A percentile compares a stretch with the other conserved stretches of the same genome.
These are phyloP conservation scores for Penicillium alfredii DNA, from an alignment of 495 filamentous ascomycete species.

Conservation along the genomic window DNA sequence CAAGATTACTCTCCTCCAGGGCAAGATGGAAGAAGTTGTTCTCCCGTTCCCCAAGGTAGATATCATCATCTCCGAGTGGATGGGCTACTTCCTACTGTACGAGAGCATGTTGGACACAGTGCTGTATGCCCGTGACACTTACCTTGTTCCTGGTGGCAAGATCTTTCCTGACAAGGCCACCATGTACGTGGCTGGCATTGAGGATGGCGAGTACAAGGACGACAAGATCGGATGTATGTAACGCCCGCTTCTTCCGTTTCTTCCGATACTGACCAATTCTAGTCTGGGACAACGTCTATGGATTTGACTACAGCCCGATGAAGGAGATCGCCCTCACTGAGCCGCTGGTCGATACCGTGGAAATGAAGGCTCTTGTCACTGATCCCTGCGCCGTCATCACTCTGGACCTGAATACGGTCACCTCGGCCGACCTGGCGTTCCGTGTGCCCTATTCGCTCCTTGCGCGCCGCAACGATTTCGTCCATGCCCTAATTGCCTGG, in stretches of 20 bases:
- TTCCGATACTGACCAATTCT: conserved; percentile 1
- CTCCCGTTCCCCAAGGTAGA: conserved; percentile 89
- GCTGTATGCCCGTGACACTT: conserved; percentile 86
- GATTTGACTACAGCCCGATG: conserved; percentile 93
- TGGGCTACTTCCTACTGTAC: conserved; percentile 98
- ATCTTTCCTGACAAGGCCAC: conserved; percentile 89
- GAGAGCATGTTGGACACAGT: conserved; percentile 98
- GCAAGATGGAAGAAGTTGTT: conserved; percentile 91
- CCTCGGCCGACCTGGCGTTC: conserved; percentile 69
- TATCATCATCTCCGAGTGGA: conserved; percentile 99
- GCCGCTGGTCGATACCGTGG: conserved; percentile 74
- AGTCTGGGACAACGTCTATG: conserved; percentile 99
- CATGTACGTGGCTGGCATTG: conserved; percentile 82
- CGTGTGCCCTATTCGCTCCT: conserved; percentile 62
- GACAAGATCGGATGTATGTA: conserved; percentile 78
- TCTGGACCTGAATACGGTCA: conserved; percentile 78
- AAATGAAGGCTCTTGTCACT: conserved; percentile 72
- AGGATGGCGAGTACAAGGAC: conserved; percentile 82
- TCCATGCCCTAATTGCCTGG: conserved; percentile 95
- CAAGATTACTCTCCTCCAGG: conserved; percentile 86
- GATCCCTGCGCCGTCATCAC: conserved; percentile 71
- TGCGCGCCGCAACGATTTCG: conserved; percentile 75
- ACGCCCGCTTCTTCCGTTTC: not conserved
- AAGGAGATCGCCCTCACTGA: conserved; percentile 78
- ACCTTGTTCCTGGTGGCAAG: conserved; percentile 75